Conservation (phyloP, 208 protist genomes). For the Wallacemonas sp. region DNA sequence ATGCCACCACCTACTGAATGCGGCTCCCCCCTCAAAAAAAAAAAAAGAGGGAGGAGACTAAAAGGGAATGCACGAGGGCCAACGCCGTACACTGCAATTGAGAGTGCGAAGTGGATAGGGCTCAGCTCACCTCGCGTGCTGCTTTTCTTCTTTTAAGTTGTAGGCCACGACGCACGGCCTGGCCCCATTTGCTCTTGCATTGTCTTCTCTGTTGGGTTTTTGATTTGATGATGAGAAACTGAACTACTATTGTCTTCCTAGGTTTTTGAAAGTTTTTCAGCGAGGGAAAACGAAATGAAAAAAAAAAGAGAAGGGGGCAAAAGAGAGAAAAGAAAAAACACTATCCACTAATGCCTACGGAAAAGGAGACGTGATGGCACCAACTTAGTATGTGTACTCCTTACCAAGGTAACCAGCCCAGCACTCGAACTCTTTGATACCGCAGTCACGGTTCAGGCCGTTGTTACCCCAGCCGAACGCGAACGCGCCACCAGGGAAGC, state of each 20-base stretch:
- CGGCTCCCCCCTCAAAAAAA: too few relatives aligned
- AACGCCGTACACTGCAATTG: too few relatives aligned
- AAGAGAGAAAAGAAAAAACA: slow-evolving; percentile 1
- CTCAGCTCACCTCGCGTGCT: too few relatives aligned
- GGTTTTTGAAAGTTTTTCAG: slow-evolving; percentile 8
- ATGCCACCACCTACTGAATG: too few relatives aligned
- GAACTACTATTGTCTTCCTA: slow-evolving; percentile 5
- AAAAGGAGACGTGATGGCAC: neutral
- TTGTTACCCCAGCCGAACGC: slow-evolving; percentile 91
- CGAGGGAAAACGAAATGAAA: neutral
- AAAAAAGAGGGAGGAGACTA: too few relatives aligned
- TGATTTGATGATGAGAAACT: neutral
- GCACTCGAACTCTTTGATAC: slow-evolving; percentile 86
- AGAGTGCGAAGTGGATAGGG: too few relatives aligned
- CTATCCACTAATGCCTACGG: slow-evolving; percentile 16
- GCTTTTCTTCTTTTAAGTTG: too few relatives aligned
- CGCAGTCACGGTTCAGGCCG: slow-evolving; percentile 88
- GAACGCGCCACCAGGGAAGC: slow-evolving; percentile 76
- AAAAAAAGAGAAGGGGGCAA: slow-evolving; percentile 15
- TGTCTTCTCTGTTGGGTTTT: too few relatives aligned
- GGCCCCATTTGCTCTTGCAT: too few relatives aligned
- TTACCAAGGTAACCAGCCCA: slow-evolving; percentile 89
- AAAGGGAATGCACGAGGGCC: too few relatives aligned
- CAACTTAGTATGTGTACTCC: slow-evolving; percentile 81
- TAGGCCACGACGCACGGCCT: too few relatives aligned